Base-by-base conservation (phyloP, 139 green algal species). In the Yamagishiella unicocca region DNA sequence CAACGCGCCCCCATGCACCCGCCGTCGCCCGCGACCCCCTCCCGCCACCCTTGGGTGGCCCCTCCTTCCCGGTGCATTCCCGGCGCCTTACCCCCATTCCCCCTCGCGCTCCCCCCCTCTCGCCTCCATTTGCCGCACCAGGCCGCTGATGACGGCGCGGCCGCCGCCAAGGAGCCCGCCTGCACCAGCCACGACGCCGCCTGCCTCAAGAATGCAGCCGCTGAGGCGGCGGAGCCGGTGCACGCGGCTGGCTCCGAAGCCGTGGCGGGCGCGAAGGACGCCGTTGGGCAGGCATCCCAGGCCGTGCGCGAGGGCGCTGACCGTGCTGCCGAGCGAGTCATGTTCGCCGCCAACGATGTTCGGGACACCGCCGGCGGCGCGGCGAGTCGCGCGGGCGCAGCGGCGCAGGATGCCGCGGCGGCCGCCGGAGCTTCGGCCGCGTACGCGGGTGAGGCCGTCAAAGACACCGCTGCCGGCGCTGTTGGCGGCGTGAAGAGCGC, bases 121-220 rank as follows among this genome's bases (percentile, higher is more conserved):
- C 37, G 12, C 37, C n/a, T 33, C 10, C 35, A 33, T 8, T 31
- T 14, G 17, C 58, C 6, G 19, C 58, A 6, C n/a, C 53, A 84
- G 77, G n/a, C 54, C 29, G 77, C 55, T 10, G 55, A 73, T 2
- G 77, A 84, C 58, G 4, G 38, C 24, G 33, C 54, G 0, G 53
- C 12, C 27, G 24, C 37, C 35, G 54, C 76, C 33, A 19, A 7
- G 3, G 76, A 83, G 76, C 6, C 54, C 21, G 54, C 76, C 76
- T 40, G 53, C 76, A 71, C 35, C 35, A 55, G 54, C 54, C 76
- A 83, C 76, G 76, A 83, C 22, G 54, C 19, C 8, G 35, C 25
- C 5, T 72, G 53, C 21, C 37, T 27, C 58, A 73, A 74, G 58
- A 72, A 71, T 22, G 54, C 76, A 8, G 54, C 35, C 27, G 40